A percentile compares a stretch with the other conserved stretches of the same genome.
These are phyloP conservation scores for Thuidium tamariscinum DNA, from an alignment of 225 moss, liverwort and hornwort species.

Conservation along the genomic window DNA sequence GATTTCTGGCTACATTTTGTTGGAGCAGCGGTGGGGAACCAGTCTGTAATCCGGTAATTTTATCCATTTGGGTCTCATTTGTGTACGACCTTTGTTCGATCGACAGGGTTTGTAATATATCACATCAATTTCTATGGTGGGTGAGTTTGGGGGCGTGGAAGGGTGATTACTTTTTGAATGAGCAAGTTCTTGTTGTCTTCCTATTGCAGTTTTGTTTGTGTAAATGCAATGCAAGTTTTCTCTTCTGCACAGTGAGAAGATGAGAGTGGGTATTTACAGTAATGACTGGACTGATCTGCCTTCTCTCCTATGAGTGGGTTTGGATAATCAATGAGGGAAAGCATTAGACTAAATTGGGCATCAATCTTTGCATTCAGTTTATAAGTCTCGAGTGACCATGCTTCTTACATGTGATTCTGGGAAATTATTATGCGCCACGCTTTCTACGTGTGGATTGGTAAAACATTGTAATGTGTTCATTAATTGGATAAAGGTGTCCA, in stretches of 20 bases:
- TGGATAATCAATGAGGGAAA: background rate
- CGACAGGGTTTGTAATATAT: slow-evolving; percentile 8
- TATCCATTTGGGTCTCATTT: background rate
- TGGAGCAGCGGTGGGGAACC: background rate
- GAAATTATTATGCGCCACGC: background rate
- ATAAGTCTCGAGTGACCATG: background rate
- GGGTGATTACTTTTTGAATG: background rate
- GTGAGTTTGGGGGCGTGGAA: background rate
- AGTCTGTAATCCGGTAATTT: background rate
- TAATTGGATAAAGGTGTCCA: background rate
- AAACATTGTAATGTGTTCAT: background rate
- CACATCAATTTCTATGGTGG: background rate
- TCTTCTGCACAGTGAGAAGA: background rate
- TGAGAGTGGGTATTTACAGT: background rate
- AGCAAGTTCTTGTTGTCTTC: background rate
- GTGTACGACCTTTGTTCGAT: background rate
- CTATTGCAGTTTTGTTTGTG: background rate
- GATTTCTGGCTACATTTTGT: background rate
- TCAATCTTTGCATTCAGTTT: background rate
- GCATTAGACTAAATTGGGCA: background rate
- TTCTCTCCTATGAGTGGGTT: background rate
- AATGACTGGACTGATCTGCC: background rate
- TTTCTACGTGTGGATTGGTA: background rate
- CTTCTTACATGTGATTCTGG: background rate
- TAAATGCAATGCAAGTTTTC: background rate